Conservation (phyloP, 345 rosid species). For the Odontarrhena argentea region DNA sequence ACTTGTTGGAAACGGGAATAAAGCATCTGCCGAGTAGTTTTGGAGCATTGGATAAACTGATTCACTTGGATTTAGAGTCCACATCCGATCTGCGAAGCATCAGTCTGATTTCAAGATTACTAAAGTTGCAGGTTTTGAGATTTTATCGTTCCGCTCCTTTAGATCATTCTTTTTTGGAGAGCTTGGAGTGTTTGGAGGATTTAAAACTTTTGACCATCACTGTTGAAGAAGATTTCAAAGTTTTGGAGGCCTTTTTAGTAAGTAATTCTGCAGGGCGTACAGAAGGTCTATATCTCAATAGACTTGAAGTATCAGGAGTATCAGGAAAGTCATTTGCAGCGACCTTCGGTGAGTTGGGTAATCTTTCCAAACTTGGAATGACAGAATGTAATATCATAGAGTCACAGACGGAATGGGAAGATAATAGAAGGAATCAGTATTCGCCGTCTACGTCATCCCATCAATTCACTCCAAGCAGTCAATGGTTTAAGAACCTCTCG, state of each 20-base stretch:
- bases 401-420: no score
- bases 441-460: no score
- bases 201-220: slow-evolving; percentile 15
- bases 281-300: background rate
- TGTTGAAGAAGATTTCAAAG: background rate
- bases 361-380: no score
- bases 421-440: no score
- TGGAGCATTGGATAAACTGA: background rate
- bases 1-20: slow-evolving; percentile 14
- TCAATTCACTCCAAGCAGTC: no score
- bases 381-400: no score
- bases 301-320: background rate
- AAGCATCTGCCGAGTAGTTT: background rate
- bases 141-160: slow-evolving; percentile 9
- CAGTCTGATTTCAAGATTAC: slow-evolving; percentile 1
- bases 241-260: background rate
- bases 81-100: background rate
- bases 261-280: background rate
- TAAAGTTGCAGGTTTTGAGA: slow-evolving; percentile 18
- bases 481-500: no score
- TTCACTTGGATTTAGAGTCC: slow-evolving; percentile 28
- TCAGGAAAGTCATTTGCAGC: no score
- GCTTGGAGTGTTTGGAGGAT: background rate
- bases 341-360: no score
- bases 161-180: background rate